Evolutionary conservation across 805 yeast species (phyloP).

Genomic region (Pichia cabralensis): DNA sequence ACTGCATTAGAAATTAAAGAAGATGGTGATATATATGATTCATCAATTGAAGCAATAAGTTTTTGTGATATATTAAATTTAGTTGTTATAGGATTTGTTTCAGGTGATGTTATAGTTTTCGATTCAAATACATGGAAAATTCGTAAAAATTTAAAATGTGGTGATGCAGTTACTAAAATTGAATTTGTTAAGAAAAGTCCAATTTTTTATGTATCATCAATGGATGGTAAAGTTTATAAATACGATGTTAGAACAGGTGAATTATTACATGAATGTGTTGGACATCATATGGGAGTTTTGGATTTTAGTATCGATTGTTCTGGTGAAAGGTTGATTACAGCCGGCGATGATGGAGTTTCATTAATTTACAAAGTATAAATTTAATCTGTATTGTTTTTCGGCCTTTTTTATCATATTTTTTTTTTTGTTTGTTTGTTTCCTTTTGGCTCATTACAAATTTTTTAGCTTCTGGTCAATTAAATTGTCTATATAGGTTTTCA

Average conservation of each 20-base stretch:
- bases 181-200: slow-evolving; percentile 50
- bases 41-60: slow-evolving; percentile 68
- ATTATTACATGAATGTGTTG: slow-evolving; percentile 68
- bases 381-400: too few species aligned
- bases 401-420: too few species aligned
- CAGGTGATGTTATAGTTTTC: slow-evolving; percentile 75
- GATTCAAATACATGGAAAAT: slow-evolving; percentile 83
- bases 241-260: slow-evolving; percentile 88
- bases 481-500: slow-evolving; percentile 39
- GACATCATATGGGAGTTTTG: slow-evolving; percentile 90
- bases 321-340: slow-evolving; percentile 70
- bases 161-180: slow-evolving; percentile 80
- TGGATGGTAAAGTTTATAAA: slow-evolving; percentile 78
- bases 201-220: slow-evolving; percentile 56
- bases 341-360: slow-evolving; percentile 95
- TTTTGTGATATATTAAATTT: slow-evolving; percentile 56
- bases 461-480: slow-evolving; percentile 36
- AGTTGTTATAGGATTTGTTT: slow-evolving; percentile 82
- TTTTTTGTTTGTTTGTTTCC: too few species aligned
- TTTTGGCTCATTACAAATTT: too few species aligned
- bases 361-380: slow-evolving; percentile 51
- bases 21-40: slow-evolving; percentile 49
- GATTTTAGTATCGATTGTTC: slow-evolving; percentile 66
- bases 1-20: slow-evolving; percentile 51
- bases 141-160: slow-evolving; percentile 56